These are phyloP conservation scores for Leucocoprinus sp. DNA, from an alignment of 768 basidiomycete genomes.

Conservation along the genomic window DNA sequence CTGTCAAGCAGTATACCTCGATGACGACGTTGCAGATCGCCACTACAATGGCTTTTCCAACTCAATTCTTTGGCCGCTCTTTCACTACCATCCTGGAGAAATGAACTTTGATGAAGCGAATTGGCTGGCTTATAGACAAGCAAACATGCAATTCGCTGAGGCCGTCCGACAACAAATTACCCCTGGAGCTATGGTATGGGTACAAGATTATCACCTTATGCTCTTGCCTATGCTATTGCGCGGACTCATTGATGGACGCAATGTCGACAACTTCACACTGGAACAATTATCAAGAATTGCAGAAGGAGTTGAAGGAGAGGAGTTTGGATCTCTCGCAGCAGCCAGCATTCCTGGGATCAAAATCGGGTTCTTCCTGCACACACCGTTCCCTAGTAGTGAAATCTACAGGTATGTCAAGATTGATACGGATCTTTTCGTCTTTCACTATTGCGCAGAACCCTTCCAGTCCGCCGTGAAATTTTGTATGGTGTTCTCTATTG, in stretches of 20 bases:
- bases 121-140: constrained; percentile 96
- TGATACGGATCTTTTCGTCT: not conserved
- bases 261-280: constrained; percentile 47
- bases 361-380: constrained; percentile 98
- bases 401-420: constrained; percentile 75
- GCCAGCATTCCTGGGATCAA: constrained; percentile 59
- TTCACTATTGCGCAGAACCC: constrained; percentile 49
- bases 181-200: constrained; percentile 96
- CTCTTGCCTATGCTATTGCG: constrained; percentile 95
- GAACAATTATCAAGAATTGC: constrained; percentile 62
- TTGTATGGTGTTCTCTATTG: constrained; percentile 93
- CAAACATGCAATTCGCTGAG: constrained; percentile 92
- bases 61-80: constrained; percentile 98
- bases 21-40: constrained; percentile 95
- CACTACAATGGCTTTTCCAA: constrained; percentile 99
- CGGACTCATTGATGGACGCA: constrained; percentile 69
- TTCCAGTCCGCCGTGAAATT: constrained; percentile 96
- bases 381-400: constrained; percentile 95
- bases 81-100: constrained; percentile 99
- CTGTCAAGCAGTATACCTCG: constrained; percentile 96
- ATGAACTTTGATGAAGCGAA: constrained; percentile 99
- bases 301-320: constrained; percentile 56
- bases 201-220: constrained; percentile 98
- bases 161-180: constrained; percentile 71
- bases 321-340: constrained; percentile 24